Evolutionary conservation across 768 basidiomycete species (phyloP), one percentile per base, ranked within the genome.

Genomic region (Naematelia aurantialba): DNA sequence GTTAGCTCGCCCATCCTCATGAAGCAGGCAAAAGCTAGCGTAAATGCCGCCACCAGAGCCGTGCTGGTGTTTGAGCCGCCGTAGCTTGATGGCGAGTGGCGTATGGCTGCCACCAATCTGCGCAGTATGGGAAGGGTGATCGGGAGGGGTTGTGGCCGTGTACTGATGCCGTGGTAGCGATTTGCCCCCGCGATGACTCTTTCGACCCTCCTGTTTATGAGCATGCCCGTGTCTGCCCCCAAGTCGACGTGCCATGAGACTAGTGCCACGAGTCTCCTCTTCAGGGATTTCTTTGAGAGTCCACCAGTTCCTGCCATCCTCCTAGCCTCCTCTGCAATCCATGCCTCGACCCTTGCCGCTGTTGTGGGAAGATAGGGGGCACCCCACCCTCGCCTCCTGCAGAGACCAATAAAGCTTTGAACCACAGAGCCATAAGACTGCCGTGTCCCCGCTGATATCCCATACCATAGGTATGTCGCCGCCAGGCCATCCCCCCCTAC

Each of bases 111-210:
- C 8, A 52, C 51, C 8, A 52, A 8, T 29, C 22, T 52, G 14
- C 51, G 51, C 11, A 52, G 51, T 8, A 52, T 52, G 10, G 51
- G 51, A 13, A 52, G 51, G 11, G 51, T 52, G 51, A 52, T 52
- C 8, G 51, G 51, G 11, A 52, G 51, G 8, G 51, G 51, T 22
- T 52, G 51, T 13, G 11, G 29, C 14, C 27, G 17, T 10, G 14
- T 52, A 8, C 11, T 8, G 8, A 8, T 24, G 13, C 27, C 27
- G 26, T 52, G 51, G 47, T 14, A 13, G 22, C 47, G 47, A 22
- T 48, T 13, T 8, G 29, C 29, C 10, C 51, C 51, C 21, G 24
- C 24, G 24, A 52, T 52, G 51, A 52, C 24, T 29, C 51, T 10
- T 29, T 52, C 11, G 8, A 52, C 21, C 24, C 51, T 25, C 24